Percentiles rank a stretch among this genome's conserved stretches.
Evolutionary conservation across 306 rosid genomes (phyloP).

Genomic region (Vigna hirtella): DNA sequence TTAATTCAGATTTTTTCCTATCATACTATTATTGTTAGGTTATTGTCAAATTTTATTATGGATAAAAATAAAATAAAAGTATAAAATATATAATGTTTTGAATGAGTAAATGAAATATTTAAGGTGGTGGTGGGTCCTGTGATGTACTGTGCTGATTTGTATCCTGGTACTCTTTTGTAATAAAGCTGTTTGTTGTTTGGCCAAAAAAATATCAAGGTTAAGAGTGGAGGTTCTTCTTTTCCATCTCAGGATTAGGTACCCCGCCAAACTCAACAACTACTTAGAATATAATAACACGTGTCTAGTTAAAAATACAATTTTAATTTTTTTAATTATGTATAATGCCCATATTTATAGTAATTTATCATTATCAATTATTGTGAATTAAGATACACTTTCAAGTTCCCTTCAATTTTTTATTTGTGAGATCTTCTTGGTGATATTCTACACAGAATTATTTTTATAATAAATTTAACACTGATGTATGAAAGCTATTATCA

Average conservation of each 20-base stretch:
- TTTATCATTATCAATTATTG: too few relatives aligned
- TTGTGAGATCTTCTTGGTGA: not conserved
- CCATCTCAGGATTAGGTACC: constrained; percentile 9
- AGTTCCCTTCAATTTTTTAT: too few relatives aligned
- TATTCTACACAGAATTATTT: not conserved
- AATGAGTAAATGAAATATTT: not conserved
- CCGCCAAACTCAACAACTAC: not conserved
- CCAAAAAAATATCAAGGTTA: not conserved
- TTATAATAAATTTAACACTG: too few relatives aligned
- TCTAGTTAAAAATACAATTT: not conserved
- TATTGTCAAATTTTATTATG: too few relatives aligned
- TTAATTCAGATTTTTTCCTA: too few relatives aligned
- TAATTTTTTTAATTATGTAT: not conserved
- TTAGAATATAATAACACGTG: not conserved
- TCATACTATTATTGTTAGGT: too few relatives aligned
- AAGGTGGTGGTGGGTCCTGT: not conserved
- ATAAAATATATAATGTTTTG: not conserved
- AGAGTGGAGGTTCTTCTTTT: not conserved
- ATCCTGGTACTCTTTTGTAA: constrained; percentile 3
- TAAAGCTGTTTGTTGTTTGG: constrained; percentile 9
- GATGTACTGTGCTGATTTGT: not conserved
- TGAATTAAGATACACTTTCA: not conserved
- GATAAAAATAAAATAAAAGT: too few relatives aligned
- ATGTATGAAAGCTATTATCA: too few relatives aligned
- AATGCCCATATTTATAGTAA: not conserved